Conservation (phyloP, 768 basidiomycete genomes). For the Tephrocybe sp. region DNA sequence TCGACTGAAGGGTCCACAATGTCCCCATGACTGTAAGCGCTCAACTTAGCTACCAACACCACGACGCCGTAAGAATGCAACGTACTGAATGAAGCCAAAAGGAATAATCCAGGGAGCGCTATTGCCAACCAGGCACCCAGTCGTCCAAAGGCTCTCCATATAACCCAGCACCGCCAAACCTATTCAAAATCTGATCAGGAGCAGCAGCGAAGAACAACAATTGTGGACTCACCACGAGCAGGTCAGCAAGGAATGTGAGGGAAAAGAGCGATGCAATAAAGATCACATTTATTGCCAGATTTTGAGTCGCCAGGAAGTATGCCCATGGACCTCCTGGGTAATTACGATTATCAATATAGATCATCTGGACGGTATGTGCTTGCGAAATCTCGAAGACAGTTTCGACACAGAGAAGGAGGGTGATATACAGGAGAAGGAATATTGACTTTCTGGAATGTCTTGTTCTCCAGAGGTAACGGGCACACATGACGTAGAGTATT, state of each 20-base stretch:
- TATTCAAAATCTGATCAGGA: slow-evolving; percentile 10
- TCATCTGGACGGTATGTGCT: slow-evolving; percentile 31
- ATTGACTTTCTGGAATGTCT: slow-evolving; percentile 19
- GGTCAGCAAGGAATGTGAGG: slow-evolving; percentile 35
- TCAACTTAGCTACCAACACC: not conserved
- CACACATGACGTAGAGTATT: slow-evolving; percentile 26
- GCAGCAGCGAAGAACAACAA: not conserved
- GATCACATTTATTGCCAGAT: slow-evolving; percentile 33
- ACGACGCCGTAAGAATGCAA: not conserved
- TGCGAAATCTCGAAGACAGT: slow-evolving; percentile 32
- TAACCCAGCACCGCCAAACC: slow-evolving; percentile 48
- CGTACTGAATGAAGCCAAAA: slow-evolving; percentile 40
- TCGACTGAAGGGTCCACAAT: slow-evolving; percentile 40
- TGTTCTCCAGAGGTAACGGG: slow-evolving; percentile 30
- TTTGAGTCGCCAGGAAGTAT: slow-evolving; percentile 34
- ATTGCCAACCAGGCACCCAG: slow-evolving; percentile 28
- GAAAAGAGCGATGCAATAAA: slow-evolving; percentile 36
- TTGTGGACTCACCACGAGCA: slow-evolving; percentile 35
- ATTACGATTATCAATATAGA: slow-evolving; percentile 33
- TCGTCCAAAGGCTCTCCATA: slow-evolving; percentile 37
- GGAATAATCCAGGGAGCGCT: slow-evolving; percentile 31
- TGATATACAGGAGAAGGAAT: slow-evolving; percentile 30
- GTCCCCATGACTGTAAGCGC: slow-evolving; percentile 34
- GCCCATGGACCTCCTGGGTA: slow-evolving; percentile 33
- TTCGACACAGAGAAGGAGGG: slow-evolving; percentile 27